These are phyloP conservation scores for Trichosporon asahii DNA, from an alignment of 1,284 basidiomycete genomes.

Conservation along the genomic window DNA sequence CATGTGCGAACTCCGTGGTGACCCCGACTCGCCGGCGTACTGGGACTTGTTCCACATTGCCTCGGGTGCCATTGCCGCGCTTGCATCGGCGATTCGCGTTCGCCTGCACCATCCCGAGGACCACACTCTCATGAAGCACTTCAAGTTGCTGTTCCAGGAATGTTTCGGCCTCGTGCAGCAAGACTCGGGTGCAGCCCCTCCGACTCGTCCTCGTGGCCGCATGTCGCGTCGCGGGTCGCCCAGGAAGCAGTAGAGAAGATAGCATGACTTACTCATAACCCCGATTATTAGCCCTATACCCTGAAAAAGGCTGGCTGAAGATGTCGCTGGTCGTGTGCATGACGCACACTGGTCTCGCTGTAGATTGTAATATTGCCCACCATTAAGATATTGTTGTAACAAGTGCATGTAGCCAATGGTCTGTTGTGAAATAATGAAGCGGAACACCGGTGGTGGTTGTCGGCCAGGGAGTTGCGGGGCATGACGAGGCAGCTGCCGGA, in stretches of 20 bases:
- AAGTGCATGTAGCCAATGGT: slow-evolving; percentile 3
- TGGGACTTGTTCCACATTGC: slow-evolving; percentile 40
- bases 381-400: background rate
- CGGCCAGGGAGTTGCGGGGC: background rate
- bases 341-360: background rate
- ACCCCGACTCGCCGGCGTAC: slow-evolving; percentile 37
- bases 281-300: background rate
- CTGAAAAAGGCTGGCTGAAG: background rate
- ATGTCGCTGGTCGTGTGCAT: background rate
- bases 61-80: slow-evolving; percentile 18
- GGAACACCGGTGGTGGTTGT: background rate
- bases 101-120: background rate
- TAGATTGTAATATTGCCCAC: slow-evolving; percentile 6
- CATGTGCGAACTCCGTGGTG: slow-evolving; percentile 38
- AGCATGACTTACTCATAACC: background rate
- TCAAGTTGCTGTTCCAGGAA: slow-evolving; percentile 16
- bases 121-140: background rate
- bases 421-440: background rate
- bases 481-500: background rate
- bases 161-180: slow-evolving; percentile 12
- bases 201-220: background rate
- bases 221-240: background rate
- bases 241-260: background rate
- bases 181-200: background rate
- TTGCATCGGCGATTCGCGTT: slow-evolving; percentile 13